These are phyloP conservation scores for Verticillium longisporum DNA, from an alignment of 2,329 filamentous ascomycete genomes.

Conservation along the genomic window DNA sequence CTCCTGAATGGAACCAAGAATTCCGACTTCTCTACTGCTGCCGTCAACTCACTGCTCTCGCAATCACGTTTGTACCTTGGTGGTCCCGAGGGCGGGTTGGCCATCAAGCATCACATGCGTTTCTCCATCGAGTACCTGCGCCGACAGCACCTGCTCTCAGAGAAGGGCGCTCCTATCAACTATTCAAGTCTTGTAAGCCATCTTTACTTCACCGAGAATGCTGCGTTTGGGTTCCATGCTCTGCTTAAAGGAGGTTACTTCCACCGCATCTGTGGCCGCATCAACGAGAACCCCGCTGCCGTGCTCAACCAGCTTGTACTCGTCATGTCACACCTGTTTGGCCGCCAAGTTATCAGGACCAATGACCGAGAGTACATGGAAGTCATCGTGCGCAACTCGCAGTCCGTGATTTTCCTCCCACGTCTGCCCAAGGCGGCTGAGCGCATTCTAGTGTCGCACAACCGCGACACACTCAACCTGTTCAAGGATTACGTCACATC, in stretches of 20 bases:
- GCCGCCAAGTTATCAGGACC: conserved; percentile 53
- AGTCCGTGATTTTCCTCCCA: conserved; percentile 34
- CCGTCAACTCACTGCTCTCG: conserved; percentile 61
- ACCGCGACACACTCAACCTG: conserved; percentile 56
- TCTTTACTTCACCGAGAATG: conserved; percentile 71
- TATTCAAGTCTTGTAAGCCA: conserved; percentile 66
- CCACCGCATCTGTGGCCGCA: conserved; percentile 49
- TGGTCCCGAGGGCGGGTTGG: conserved; percentile 58
- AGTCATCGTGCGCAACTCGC: conserved; percentile 37
- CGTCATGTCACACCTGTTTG: conserved; percentile 65
- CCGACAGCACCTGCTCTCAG: conserved; percentile 58
- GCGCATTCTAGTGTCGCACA: conserved; percentile 52
- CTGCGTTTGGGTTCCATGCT: conserved; percentile 70
- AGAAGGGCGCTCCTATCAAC: conserved; percentile 58
- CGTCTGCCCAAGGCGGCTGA: conserved; percentile 51
- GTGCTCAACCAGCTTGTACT: conserved; percentile 57
- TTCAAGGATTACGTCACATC: conserved; percentile 65
- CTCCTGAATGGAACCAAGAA: conserved; percentile 60
- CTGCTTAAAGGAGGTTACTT: conserved; percentile 67
- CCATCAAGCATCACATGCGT: conserved; percentile 67
- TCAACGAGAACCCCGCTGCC: conserved; percentile 39
- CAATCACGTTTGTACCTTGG: conserved; percentile 66
- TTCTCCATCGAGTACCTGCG: conserved; percentile 78
- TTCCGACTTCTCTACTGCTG: conserved; percentile 52
- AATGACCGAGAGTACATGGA: conserved; percentile 5